These are phyloP conservation scores for Syzygium aqueum DNA, from an alignment of 345 rosid genomes.

Conservation along the genomic window DNA sequence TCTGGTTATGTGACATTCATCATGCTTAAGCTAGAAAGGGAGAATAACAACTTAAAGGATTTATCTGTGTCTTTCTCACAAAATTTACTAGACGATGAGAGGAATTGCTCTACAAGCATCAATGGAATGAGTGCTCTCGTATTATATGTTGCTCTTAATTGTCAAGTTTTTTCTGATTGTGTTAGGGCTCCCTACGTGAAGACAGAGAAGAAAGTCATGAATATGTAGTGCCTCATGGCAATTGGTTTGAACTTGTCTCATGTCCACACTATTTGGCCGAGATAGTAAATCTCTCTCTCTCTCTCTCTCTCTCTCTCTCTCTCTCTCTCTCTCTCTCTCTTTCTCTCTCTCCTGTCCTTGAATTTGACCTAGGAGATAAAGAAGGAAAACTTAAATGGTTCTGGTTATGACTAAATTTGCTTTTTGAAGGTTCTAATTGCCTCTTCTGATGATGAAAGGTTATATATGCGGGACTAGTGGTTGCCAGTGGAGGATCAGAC, in stretches of 20 bases:
- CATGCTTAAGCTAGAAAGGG: not conserved
- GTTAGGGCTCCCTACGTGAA: conserved; percentile 49
- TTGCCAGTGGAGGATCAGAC: conserved; percentile 69
- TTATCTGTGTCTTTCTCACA: not conserved
- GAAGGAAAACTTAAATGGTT: not conserved
- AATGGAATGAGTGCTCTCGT: not conserved
- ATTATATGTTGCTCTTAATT: not conserved
- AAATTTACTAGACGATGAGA: not conserved
- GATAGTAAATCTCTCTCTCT: conserved; percentile 34
- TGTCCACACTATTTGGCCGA: conserved; percentile 75
- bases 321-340: not conserved
- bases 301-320: not conserved
- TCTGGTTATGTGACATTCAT: not conserved
- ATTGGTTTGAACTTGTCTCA: conserved; percentile 81
- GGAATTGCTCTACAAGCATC: not conserved
- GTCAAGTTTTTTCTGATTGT: not conserved
- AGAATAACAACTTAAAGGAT: not conserved
- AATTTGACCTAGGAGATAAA: not conserved
- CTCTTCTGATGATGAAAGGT: conserved; percentile 28
- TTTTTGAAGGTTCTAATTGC: not conserved
- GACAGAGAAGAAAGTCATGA: conserved; percentile 18
- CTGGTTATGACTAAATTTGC: not conserved
- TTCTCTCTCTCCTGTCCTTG: not conserved
- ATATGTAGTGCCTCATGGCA: conserved; percentile 55
- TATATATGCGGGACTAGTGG: conserved; percentile 47